Evolutionary conservation across 2,329 filamentous ascomycete species (phyloP), one percentile per base, ranked within the genome.

Genomic region (Alternaria metachromatica): DNA sequence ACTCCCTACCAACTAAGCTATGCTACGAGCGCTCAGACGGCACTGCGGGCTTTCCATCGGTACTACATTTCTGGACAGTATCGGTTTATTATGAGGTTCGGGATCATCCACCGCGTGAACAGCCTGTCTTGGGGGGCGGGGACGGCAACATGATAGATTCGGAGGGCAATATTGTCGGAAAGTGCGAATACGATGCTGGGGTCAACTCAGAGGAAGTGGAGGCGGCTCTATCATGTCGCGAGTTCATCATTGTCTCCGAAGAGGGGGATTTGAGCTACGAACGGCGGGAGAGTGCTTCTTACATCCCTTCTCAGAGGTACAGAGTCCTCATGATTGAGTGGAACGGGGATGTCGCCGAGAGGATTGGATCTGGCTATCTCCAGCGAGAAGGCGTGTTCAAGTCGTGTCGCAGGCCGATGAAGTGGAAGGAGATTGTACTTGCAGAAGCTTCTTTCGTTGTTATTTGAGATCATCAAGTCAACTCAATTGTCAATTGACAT

Each of bases 251-350:
- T 10, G 10, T 37, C 15, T 37, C 0, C 33, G 33, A 37, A 37
- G 33, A 37, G 15, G 33, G 33, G 0, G 33, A 37, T 37, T 1
- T 37, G 33, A 37, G 33, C 33, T 37, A 4, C 2, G 33, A 37
- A n/a, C 33, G 33, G 33, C 1, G 33, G 33, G 0, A 0, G 33
- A 37, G 33, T 0, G 0, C 0, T 0, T 37, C 33, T n/a, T 37
- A 37, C 33, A 3, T 37, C n/a, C 33, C 33, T 9, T 37, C 33
- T 0, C 0, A n/a, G 3, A 37, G 0, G 33, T 37, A 37, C 33
- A 37, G 33, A 37, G 15, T 37, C 15, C 0, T 37, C 0, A 37
- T 37, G 33, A 37, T 37, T 5, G 33, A 37, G 15, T 37, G 33
- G 33, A 37, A 37, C 33, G 33, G 33, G 33, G 15, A n/a, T 5